A percentile compares a stretch with the other conserved stretches of the same genome.
These are phyloP conservation scores for Cutaneotrichosporon cavernicola DNA, from an alignment of 1,284 basidiomycete genomes.

Conservation along the genomic window DNA sequence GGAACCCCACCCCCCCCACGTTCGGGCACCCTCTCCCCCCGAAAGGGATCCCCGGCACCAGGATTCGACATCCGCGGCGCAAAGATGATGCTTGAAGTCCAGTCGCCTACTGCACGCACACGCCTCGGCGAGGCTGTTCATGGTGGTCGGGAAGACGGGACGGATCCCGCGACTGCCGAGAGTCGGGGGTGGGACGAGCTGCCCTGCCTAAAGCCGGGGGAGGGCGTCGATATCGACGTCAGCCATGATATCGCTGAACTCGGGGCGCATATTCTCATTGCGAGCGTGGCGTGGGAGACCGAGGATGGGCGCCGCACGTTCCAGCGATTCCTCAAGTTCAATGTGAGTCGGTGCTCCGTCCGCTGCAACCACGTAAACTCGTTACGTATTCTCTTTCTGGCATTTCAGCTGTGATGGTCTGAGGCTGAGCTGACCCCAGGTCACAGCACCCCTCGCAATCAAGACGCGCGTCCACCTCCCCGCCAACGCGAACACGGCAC, in stretches of 20 bases:
- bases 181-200: slow-evolving; percentile 22
- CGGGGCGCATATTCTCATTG: slow-evolving; percentile 45
- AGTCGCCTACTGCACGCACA: slow-evolving; percentile 36
- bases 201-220: slow-evolving; percentile 30
- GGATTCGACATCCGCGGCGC: slow-evolving; percentile 34
- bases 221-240: slow-evolving; percentile 35
- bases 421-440: slow-evolving; percentile 55
- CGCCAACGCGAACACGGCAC: slow-evolving; percentile 66
- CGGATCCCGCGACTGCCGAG: slow-evolving; percentile 19
- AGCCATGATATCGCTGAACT: slow-evolving; percentile 47
- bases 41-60: neutral
- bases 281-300: slow-evolving; percentile 50
- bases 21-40: neutral
- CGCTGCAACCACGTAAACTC: neutral
- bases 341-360: slow-evolving; percentile 57
- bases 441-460: slow-evolving; percentile 80
- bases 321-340: slow-evolving; percentile 84
- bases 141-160: slow-evolving; percentile 17
- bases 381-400: neutral
- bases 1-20: neutral
- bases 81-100: slow-evolving; percentile 49
- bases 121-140: slow-evolving; percentile 47
- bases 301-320: slow-evolving; percentile 70
- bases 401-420: neutral
- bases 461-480: slow-evolving; percentile 81